A percentile compares a stretch with the other conserved stretches of the same genome.
These are phyloP conservation scores for Fomitopsis betulina DNA, from an alignment of 1,284 basidiomycete genomes.

Conservation along the genomic window DNA sequence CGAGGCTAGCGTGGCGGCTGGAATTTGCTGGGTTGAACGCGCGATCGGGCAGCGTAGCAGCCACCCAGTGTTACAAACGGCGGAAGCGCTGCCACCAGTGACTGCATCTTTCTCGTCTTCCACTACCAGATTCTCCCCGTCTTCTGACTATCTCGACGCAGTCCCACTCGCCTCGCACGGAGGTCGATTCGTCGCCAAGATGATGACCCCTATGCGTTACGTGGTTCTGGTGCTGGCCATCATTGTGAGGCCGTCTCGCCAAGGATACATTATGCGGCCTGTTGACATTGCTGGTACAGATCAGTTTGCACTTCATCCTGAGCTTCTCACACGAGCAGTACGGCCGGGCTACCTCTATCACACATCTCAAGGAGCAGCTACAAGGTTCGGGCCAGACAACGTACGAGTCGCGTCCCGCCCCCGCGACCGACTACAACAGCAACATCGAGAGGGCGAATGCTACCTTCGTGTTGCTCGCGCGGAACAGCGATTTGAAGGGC, in stretches of 20 bases:
- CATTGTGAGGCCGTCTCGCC: slow-evolving; percentile 41
- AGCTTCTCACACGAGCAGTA: slow-evolving; percentile 70
- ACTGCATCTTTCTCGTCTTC: background rate
- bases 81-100: background rate
- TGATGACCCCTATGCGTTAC: slow-evolving; percentile 79
- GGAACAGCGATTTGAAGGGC: slow-evolving; percentile 76
- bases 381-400: slow-evolving; percentile 39
- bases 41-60: too few relatives aligned
- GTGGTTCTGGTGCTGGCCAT: slow-evolving; percentile 61
- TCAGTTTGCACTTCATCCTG: slow-evolving; percentile 68
- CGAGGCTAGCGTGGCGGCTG: background rate
- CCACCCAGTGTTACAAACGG: background rate
- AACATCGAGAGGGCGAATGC: slow-evolving; percentile 69
- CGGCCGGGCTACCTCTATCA: slow-evolving; percentile 58
- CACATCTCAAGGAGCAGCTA: slow-evolving; percentile 45
- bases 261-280: background rate
- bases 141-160: background rate
- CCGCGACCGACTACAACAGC: slow-evolving; percentile 48
- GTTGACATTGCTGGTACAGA: slow-evolving; percentile 32
- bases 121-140: background rate
- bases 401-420: slow-evolving; percentile 47
- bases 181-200: slow-evolving; percentile 32
- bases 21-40: too few relatives aligned
- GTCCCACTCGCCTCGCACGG: background rate
- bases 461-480: slow-evolving; percentile 80